Evolutionary conservation across 352 stramenopile species (phyloP).

Genomic region (Globisporangium heterothallicum): DNA sequence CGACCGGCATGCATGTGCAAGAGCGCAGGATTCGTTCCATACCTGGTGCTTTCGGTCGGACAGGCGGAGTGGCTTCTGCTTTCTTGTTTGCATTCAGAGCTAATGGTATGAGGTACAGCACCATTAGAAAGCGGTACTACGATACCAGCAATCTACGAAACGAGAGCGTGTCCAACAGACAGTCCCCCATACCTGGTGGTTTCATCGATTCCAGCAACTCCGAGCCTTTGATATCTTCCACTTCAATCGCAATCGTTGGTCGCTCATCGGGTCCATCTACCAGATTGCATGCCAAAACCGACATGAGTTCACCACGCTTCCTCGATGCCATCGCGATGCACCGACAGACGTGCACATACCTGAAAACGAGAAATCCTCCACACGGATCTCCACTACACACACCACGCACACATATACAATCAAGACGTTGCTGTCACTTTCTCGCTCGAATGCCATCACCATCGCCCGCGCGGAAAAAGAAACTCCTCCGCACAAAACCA

Average conservation of each 20-base stretch:
- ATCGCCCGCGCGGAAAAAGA: too few species aligned
- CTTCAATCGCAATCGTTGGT: constrained; percentile 43
- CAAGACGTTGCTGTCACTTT: too few species aligned
- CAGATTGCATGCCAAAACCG: background rate
- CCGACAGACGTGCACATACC: constrained; percentile 19
- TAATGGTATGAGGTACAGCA: too few species aligned
- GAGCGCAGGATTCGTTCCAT: too few species aligned
- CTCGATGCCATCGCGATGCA: background rate
- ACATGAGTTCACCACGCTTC: background rate
- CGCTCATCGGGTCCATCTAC: constrained; percentile 37
- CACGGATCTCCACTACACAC: constrained; percentile 44
- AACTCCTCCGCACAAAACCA: too few species aligned
- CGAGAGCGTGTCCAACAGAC: too few species aligned
- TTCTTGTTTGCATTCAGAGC: background rate
- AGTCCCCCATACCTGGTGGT: constrained; percentile 3
- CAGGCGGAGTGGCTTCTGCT: background rate
- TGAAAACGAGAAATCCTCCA: constrained; percentile 64
- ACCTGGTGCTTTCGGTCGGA: background rate
- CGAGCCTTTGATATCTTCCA: constrained; percentile 50
- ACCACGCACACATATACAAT: background rate
- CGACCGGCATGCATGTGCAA: too few species aligned
- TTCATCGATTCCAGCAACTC: constrained; percentile 17
- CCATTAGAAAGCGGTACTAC: background rate
- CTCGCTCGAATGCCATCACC: too few species aligned
- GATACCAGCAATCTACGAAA: background rate